These are phyloP conservation scores for Penicillium coffeae DNA, from an alignment of 495 filamentous ascomycete genomes.

Conservation along the genomic window DNA sequence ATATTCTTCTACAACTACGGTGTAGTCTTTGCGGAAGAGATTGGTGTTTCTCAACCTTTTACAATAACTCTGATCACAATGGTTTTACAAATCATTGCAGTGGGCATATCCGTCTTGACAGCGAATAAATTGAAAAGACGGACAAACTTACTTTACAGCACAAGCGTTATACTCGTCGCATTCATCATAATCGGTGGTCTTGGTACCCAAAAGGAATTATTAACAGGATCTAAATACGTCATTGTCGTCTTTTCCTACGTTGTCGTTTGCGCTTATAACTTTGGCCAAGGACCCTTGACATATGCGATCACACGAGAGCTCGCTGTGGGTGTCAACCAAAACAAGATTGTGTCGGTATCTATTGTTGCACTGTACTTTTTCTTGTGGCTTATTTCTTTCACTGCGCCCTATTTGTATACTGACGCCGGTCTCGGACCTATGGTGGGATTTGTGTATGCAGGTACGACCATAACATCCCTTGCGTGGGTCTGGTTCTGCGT, in stretches of 20 bases:
- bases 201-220: too few relatives aligned
- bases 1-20: slow-evolving; percentile 39
- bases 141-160: slow-evolving; percentile 27
- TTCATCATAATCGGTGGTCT: too few relatives aligned
- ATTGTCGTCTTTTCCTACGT: too few relatives aligned
- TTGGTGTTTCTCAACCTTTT: slow-evolving; percentile 33
- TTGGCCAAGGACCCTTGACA: too few relatives aligned
- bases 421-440: slow-evolving; percentile 32
- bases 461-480: slow-evolving; percentile 22
- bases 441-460: slow-evolving; percentile 36
- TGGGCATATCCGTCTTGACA: slow-evolving; percentile 22
- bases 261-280: too few relatives aligned
- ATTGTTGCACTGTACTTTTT: slow-evolving; percentile 32
- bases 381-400: slow-evolving; percentile 34
- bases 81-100: slow-evolving; percentile 33
- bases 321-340: too few relatives aligned
- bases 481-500: slow-evolving; percentile 42
- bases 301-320: too few relatives aligned
- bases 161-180: slow-evolving; percentile 22
- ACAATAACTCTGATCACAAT: slow-evolving; percentile 32
- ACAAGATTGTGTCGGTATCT: slow-evolving; percentile 32
- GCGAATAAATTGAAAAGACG: slow-evolving; percentile 32
- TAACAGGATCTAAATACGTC: too few relatives aligned
- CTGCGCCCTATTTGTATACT: slow-evolving; percentile 36
- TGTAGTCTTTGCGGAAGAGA: slow-evolving; percentile 33